phyloP scores from a whole-genome alignment of 768 basidiomycete genomes.

The Inosperma sp. region DNA sequence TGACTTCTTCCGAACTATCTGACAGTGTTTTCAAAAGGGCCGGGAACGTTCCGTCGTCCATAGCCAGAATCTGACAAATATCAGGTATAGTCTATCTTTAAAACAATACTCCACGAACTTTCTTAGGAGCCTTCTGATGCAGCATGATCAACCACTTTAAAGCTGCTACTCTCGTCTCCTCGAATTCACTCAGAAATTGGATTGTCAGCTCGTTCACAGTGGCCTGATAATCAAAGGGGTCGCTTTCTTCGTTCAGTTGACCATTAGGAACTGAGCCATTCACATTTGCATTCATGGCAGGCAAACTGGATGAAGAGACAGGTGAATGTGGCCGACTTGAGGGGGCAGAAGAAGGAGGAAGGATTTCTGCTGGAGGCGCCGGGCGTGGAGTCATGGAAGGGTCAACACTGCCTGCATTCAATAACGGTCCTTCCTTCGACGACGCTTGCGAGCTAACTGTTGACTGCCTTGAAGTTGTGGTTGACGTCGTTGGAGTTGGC shows the following conservation, averaged over 20 bases:
- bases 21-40: constrained; percentile 93
- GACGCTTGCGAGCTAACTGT: constrained; percentile 37
- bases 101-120: constrained; percentile 44
- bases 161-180: constrained; percentile 93
- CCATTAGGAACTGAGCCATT: constrained; percentile 29
- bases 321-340: constrained; percentile 64
- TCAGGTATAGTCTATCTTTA: neutral
- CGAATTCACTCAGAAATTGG: constrained; percentile 93
- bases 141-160: constrained; percentile 98
- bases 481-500: constrained; percentile 49
- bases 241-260: constrained; percentile 43
- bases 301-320: constrained; percentile 42
- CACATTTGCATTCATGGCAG: constrained; percentile 21
- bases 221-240: constrained; percentile 86
- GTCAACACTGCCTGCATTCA: constrained; percentile 31
- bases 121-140: constrained; percentile 95
- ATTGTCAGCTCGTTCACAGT: constrained; percentile 91
- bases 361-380: constrained; percentile 31
- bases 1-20: constrained; percentile 95
- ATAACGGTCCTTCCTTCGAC: constrained; percentile 45
- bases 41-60: constrained; percentile 97
- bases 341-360: constrained; percentile 20
- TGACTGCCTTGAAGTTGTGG: constrained; percentile 45
- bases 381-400: constrained; percentile 36
- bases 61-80: constrained; percentile 71